Evolutionary conservation across 2,329 filamentous ascomycete species (phyloP), one percentile per base, ranked within the genome.

Genomic region (Ophiostoma quercus): DNA sequence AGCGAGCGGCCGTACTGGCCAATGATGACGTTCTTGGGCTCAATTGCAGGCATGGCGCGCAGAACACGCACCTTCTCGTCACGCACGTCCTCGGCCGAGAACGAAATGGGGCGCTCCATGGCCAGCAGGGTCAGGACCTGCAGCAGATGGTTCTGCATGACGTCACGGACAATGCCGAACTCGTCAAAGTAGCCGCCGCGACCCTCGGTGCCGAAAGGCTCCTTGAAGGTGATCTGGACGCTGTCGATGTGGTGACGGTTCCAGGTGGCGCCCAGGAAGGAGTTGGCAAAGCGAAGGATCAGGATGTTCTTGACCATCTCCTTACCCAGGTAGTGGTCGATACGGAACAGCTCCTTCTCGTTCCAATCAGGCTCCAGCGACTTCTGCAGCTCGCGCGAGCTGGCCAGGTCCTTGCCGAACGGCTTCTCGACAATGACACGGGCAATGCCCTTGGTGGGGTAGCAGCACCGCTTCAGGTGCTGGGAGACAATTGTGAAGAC

Each of bases 251-350:
- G 94, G 81, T 97, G 94, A 75, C 95, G 89, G 85, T 98, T 99
- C 95, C 95, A 99, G 71, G 94, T 99, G 62, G 95, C 94, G 74
- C 94, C 94, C 76, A 99, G 92, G 86, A 99, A 99, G 75, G 96
- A 94, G 84, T 99, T 99, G 76, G 95, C 96, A 79, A 99, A 99
- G 79, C 96, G 88, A 75, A 99, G 87, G 76, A 99, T 97, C 74
- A 99, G 86, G 75, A 99, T 96, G 83, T 99, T 99, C 89, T 99
- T 99, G 77, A 99, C 95, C 95, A 99, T 99, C 83, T 99, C 95
- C 86, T 99, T 99, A 77, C 96, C 96, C 66, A 99, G 88, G 81
- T 99, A 99, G 84, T 99, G 95, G 80, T 99, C 95, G 77, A 99
- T 99, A 78, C 95, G 93, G 89, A 96, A 99, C 75, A 99, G 90